Conservation (phyloP, 371 early-diverging fungal species). For the Phascolomyces articulosus region DNA sequence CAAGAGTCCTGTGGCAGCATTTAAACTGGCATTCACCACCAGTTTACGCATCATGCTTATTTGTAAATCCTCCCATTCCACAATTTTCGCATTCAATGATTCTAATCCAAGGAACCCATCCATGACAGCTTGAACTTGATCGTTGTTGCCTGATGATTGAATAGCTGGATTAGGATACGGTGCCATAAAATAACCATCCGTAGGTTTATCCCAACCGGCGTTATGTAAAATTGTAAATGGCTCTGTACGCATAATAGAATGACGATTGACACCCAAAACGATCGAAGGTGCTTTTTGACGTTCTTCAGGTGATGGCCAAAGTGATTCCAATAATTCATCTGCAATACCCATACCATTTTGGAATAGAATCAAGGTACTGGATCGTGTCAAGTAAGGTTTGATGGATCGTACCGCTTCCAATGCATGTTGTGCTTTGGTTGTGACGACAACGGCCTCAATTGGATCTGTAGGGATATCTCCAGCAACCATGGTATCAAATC, state of each 20-base stretch:
- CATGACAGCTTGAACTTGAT: background rate
- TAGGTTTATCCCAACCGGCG: constrained; percentile 47
- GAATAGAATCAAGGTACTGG: constrained; percentile 52
- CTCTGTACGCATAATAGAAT: constrained; percentile 41
- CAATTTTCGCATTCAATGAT: constrained; percentile 24
- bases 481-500: constrained; percentile 17
- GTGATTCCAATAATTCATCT: constrained; percentile 43
- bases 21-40: constrained; percentile 62
- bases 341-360: constrained; percentile 69
- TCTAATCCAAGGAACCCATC: constrained; percentile 21
- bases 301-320: constrained; percentile 26
- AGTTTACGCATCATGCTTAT: constrained; percentile 53
- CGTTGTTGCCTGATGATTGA: background rate
- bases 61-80: constrained; percentile 43
- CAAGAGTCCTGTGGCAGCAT: constrained; percentile 54
- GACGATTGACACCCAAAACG: constrained; percentile 59
- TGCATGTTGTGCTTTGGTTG: constrained; percentile 56
- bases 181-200: constrained; percentile 35
- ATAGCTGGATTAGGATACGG: background rate
- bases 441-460: constrained; percentile 31
- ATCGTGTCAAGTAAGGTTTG: constrained; percentile 27
- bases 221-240: constrained; percentile 52
- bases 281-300: constrained; percentile 33
- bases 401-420: constrained; percentile 43
- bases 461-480: background rate